These are phyloP conservation scores for Microsporum ferrugineum DNA, from an alignment of 2,329 filamentous ascomycete genomes.

Conservation along the genomic window DNA sequence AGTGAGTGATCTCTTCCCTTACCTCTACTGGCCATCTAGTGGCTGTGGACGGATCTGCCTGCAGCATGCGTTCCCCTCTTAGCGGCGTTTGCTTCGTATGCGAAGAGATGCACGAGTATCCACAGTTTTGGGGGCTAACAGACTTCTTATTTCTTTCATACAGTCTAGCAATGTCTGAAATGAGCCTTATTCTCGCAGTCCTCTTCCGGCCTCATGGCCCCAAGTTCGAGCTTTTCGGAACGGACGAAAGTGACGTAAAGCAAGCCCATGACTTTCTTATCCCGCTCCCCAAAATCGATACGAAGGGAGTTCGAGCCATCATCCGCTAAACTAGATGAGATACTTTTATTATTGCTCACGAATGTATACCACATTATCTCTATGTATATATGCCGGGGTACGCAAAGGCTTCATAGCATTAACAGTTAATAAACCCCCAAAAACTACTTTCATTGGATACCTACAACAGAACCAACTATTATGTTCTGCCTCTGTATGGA, in stretches of 20 bases:
- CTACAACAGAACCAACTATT: too few relatives aligned
- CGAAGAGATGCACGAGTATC: neutral
- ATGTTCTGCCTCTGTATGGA: too few relatives aligned
- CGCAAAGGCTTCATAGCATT: too few relatives aligned
- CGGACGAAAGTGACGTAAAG: slow-evolving; percentile 5
- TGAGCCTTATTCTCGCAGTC: slow-evolving; percentile 7
- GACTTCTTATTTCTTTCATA: neutral
- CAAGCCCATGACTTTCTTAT: slow-evolving; percentile 5
- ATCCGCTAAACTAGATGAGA: neutral
- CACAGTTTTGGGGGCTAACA: neutral
- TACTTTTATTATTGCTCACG: neutral
- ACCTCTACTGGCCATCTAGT: neutral
- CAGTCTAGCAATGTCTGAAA: slow-evolving; percentile 13
- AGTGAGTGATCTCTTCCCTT: slow-evolving; percentile 12
- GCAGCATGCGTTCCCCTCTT: neutral
- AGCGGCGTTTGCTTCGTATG: neutral
- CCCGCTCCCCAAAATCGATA: slow-evolving; percentile 4
- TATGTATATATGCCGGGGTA: neutral
- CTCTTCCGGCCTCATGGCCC: slow-evolving; percentile 7
- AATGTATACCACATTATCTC: neutral
- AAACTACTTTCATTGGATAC: too few relatives aligned
- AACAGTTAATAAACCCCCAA: too few relatives aligned
- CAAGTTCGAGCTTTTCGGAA: slow-evolving; percentile 6
- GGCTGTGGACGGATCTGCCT: neutral
- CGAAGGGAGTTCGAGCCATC: slow-evolving; percentile 9